phyloP scores from a whole-genome alignment of 192 early-diverging fungal species.

The Glomus cerebriforme region DNA sequence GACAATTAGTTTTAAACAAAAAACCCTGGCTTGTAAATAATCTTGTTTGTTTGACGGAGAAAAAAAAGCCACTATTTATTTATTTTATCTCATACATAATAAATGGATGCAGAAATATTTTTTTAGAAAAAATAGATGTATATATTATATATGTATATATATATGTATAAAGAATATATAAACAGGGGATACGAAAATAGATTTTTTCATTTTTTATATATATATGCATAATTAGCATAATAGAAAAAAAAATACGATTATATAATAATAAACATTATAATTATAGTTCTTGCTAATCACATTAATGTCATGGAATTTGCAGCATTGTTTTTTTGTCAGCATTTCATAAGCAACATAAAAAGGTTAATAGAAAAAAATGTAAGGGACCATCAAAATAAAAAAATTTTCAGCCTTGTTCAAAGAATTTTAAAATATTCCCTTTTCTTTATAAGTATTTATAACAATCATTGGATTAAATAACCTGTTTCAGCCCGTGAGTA shows the following conservation, averaged over 20 bases:
- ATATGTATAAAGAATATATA: background rate
- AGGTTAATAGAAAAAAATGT: too few relatives aligned
- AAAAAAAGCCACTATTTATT: background rate
- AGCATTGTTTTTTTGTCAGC: background rate
- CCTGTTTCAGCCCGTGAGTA: too few relatives aligned
- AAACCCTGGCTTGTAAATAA: background rate
- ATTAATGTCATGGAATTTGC: background rate
- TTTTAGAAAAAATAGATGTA: too few relatives aligned
- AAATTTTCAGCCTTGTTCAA: too few relatives aligned
- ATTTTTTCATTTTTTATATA: background rate
- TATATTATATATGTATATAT: too few relatives aligned
- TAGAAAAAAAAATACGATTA: too few relatives aligned
- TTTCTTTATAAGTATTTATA: too few relatives aligned
- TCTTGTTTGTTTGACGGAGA: background rate
- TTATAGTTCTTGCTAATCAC: background rate
- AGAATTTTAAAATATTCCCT: too few relatives aligned
- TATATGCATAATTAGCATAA: background rate
- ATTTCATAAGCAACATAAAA: background rate
- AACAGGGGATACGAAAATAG: background rate
- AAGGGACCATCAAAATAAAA: too few relatives aligned
- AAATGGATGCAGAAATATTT: too few relatives aligned
- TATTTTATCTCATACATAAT: too few relatives aligned
- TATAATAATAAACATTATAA: background rate
- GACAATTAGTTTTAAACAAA: background rate
- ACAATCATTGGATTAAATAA: too few relatives aligned